Evolutionary conservation across 2,329 filamentous ascomycete genomes (phyloP), one percentile per base, ranked within the genome.

Genomic region (Alternaria postmessia): DNA sequence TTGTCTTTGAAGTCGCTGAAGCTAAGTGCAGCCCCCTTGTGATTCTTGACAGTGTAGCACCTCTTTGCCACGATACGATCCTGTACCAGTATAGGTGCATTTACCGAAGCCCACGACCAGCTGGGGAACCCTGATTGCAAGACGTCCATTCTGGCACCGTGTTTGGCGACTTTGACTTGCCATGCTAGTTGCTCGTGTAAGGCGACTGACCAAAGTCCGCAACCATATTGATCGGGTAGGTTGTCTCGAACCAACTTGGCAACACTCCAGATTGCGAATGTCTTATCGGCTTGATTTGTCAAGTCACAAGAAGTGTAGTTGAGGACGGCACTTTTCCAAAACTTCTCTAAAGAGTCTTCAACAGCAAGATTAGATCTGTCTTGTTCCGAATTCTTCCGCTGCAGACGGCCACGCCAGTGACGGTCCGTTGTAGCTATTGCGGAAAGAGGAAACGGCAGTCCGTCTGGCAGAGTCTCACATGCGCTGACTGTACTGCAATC

Each of bases 181-280:
- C 70, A 75, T 11, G 66, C 66, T 20, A 75, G 26, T 51, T 75
- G 72, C 49, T 75, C 69, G 32, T 68, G 66, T 1, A 75, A 51
- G 16, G 51, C 51, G 1, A 28, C 9, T 7, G 59, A 55, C 72
- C 72, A 75, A 36, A 72, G 46, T 1, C 72, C 71, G 16, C 41
- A 64, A n/a, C 38, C 70, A 39, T 73, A 75, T 22, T 64, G 49
- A 38, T 73, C 67, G 1, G 22, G 32, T 18, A 67, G 49, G 2
- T 30, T 51, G 34, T 75, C 72, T 0, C 70, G 62, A 14, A 74
- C 46, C n/a, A 70, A 43, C 34, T 73, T 75, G 3, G 54, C 64
- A 6, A 73, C 59, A 41, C 70, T 63, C 70, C 67, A 74, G 16
- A 73, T 61, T 6, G 71, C 71, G 0, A 69, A 26, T 0, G 53